phyloP scores from a whole-genome alignment of 257 asterid genomes.

The Eucommia ulmoides region DNA sequence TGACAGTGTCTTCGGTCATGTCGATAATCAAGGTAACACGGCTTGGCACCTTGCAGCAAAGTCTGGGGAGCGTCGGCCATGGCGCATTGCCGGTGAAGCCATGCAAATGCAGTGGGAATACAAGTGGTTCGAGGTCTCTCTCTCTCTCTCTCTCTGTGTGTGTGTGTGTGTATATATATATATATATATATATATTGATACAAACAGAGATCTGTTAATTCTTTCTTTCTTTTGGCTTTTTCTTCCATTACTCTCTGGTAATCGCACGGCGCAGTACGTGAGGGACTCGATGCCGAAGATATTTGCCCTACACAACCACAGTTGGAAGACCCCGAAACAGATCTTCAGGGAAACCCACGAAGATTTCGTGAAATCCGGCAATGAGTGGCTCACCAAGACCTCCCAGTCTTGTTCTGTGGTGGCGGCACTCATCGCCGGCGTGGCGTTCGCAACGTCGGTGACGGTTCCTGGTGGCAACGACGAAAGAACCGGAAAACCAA shows the following conservation, averaged over 20 bases:
- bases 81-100: constrained; percentile 49
- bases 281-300: constrained; percentile 25
- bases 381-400: constrained; percentile 42
- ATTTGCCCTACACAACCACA: constrained; percentile 19
- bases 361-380: constrained; percentile 21
- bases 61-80: constrained; percentile 19
- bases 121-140: constrained; percentile 45
- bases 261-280: constrained; percentile 30
- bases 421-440: constrained; percentile 56
- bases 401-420: constrained; percentile 55
- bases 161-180: not conserved
- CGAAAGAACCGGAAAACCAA: constrained; percentile 26
- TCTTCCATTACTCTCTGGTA: not conserved
- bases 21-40: constrained; percentile 33
- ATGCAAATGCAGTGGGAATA: constrained; percentile 53
- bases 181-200: no score
- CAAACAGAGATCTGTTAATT: not conserved
- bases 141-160: not conserved
- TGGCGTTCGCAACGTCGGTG: constrained; percentile 47
- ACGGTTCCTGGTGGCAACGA: constrained; percentile 47
- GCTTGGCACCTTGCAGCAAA: constrained; percentile 46
- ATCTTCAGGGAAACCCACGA: constrained; percentile 26
- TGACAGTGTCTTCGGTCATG: constrained; percentile 33
- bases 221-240: not conserved
- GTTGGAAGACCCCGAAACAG: constrained; percentile 30